Percentiles rank a stretch among this genome's conserved stretches.
Evolutionary conservation across 768 basidiomycete species (phyloP).

Genomic region (Boletus tomentosulus): DNA sequence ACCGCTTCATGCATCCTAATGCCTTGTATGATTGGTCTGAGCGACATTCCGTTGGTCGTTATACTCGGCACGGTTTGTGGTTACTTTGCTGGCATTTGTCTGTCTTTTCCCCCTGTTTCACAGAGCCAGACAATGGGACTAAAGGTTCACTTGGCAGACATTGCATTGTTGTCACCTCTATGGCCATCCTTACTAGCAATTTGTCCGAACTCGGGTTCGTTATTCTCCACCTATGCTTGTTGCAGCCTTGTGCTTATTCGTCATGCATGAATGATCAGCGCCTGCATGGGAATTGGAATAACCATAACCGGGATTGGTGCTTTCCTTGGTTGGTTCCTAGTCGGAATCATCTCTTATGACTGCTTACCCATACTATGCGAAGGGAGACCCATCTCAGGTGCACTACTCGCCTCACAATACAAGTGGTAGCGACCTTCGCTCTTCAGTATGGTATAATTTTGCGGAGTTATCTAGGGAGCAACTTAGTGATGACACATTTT

Average conservation of each 20-base stretch:
- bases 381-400: slow-evolving; percentile 56
- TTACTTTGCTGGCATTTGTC: slow-evolving; percentile 45
- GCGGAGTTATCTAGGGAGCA: no score
- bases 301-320: slow-evolving; percentile 12
- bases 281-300: slow-evolving; percentile 23
- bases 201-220: slow-evolving; percentile 49
- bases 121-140: background rate
- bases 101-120: slow-evolving; percentile 6
- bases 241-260: background rate
- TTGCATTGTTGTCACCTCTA: slow-evolving; percentile 39
- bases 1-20: no score
- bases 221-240: background rate
- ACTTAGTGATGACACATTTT: no score
- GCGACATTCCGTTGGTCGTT: slow-evolving; percentile 32
- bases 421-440: slow-evolving; percentile 54
- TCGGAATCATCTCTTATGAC: background rate
- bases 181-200: slow-evolving; percentile 40
- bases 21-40: slow-evolving; percentile 42
- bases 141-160: slow-evolving; percentile 21
- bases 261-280: slow-evolving; percentile 8
- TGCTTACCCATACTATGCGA: background rate
- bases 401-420: slow-evolving; percentile 46
- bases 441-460: slow-evolving; percentile 28
- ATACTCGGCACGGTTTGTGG: slow-evolving; percentile 42
- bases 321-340: slow-evolving; percentile 18